phyloP scores from a whole-genome alignment of 1,284 basidiomycete species.

The Ustilago tritici region DNA sequence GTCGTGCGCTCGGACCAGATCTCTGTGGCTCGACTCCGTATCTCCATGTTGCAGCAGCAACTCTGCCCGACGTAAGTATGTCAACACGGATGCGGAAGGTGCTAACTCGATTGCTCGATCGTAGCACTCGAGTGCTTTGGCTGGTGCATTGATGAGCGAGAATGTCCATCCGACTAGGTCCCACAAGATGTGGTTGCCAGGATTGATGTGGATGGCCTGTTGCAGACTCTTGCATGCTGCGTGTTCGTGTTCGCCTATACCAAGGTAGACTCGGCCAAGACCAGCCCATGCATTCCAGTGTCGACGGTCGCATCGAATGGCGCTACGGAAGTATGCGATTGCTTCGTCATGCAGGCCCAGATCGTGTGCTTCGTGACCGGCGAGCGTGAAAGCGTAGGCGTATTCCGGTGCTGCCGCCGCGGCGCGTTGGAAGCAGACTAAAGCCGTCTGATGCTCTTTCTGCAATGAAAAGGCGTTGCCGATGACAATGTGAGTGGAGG shows the following conservation, averaged over 20 bases:
- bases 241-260: constrained; percentile 52
- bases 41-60: constrained; percentile 35
- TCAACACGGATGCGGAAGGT: constrained; percentile 30
- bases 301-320: constrained; percentile 59
- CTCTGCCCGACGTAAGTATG: constrained; percentile 40
- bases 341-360: constrained; percentile 60
- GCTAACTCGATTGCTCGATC: constrained; percentile 38
- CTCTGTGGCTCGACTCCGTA: constrained; percentile 51
- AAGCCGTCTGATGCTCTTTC: constrained; percentile 63
- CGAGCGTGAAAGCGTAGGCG: constrained; percentile 67
- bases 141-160: constrained; percentile 32
- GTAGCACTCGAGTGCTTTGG: constrained; percentile 43
- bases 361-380: constrained; percentile 66
- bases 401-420: constrained; percentile 59
- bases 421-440: constrained; percentile 64
- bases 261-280: constrained; percentile 60
- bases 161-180: constrained; percentile 63
- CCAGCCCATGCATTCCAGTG: constrained; percentile 69
- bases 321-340: constrained; percentile 61
- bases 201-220: constrained; percentile 59
- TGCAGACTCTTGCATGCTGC: constrained; percentile 59
- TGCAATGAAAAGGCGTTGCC: constrained; percentile 68
- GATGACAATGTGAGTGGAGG: constrained; percentile 60
- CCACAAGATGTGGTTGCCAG: constrained; percentile 60
- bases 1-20: constrained; percentile 58